These are phyloP conservation scores for Skeletonema tropicum DNA, from an alignment of 108 stramenopile species.

Conservation along the genomic window DNA sequence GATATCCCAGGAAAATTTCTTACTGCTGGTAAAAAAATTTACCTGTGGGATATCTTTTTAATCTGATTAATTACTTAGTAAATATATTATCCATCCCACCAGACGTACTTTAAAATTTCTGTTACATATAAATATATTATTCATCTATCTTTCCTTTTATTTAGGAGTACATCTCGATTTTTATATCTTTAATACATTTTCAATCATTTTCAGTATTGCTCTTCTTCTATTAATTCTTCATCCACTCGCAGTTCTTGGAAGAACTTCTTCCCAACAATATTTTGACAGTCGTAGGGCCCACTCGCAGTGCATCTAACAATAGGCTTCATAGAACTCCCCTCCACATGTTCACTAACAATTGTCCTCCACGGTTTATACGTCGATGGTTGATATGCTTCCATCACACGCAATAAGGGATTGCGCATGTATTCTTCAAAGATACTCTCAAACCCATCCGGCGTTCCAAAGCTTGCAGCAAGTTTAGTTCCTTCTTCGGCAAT, in stretches of 20 bases:
- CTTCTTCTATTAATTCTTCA: background rate
- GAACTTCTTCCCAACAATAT: conserved; percentile 1
- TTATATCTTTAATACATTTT: too few relatives aligned
- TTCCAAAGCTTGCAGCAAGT: background rate
- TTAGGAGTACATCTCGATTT: too few relatives aligned
- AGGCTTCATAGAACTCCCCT: background rate
- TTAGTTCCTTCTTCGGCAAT: conserved; percentile 9
- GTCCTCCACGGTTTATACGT: conserved; percentile 4
- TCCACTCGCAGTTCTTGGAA: background rate
- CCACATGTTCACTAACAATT: background rate
- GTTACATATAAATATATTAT: too few relatives aligned
- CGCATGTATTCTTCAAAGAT: conserved; percentile 15
- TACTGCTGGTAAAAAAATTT: too few relatives aligned
- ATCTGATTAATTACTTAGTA: too few relatives aligned
- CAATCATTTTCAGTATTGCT: background rate
- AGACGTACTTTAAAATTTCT: too few relatives aligned
- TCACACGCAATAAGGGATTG: background rate
- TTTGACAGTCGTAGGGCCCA: conserved; percentile 1
- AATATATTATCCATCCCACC: too few relatives aligned
- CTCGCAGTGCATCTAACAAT: background rate
- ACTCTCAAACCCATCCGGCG: conserved; percentile 2
- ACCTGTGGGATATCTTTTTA: too few relatives aligned
- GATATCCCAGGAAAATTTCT: too few relatives aligned
- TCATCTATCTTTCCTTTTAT: too few relatives aligned
- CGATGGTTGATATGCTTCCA: conserved; percentile 15